phyloP scores from a whole-genome alignment of 2,329 filamentous ascomycete genomes.

The Elsinoe australis region DNA sequence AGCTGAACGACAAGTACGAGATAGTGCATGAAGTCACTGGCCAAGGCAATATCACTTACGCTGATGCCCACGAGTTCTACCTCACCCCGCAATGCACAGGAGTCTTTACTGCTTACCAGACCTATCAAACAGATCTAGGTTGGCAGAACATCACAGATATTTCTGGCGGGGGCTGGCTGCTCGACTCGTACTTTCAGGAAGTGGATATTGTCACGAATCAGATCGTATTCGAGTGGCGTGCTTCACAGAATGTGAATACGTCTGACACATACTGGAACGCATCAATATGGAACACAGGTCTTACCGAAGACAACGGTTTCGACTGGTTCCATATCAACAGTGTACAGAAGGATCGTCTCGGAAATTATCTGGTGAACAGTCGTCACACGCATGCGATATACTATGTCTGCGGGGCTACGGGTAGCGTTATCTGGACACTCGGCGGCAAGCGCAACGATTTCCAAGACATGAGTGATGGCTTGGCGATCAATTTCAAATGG shows the following conservation, averaged over 20 bases:
- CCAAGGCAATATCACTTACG: slow-evolving; percentile 33
- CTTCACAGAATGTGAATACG: slow-evolving; percentile 34
- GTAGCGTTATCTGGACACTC: slow-evolving; percentile 45
- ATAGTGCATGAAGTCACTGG: slow-evolving; percentile 26
- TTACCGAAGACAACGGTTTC: not conserved
- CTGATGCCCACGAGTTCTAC: slow-evolving; percentile 39
- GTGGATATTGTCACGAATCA: slow-evolving; percentile 36
- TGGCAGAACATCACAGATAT: slow-evolving; percentile 7
- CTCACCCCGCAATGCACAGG: slow-evolving; percentile 31
- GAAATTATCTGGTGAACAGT: slow-evolving; percentile 48
- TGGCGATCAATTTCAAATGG: slow-evolving; percentile 22
- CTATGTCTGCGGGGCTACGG: slow-evolving; percentile 40
- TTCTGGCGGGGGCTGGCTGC: slow-evolving; percentile 22
- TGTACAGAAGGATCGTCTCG: slow-evolving; percentile 42
- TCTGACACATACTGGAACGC: slow-evolving; percentile 10
- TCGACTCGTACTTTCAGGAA: slow-evolving; percentile 39
- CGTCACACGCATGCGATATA: slow-evolving; percentile 42
- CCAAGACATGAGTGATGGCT: slow-evolving; percentile 21
- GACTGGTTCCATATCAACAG: slow-evolving; percentile 51
- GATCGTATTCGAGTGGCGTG: slow-evolving; percentile 39
- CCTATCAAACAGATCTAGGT: not conserved
- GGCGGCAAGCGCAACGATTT: slow-evolving; percentile 24
- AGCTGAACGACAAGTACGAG: slow-evolving; percentile 20
- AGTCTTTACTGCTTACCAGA: slow-evolving; percentile 16
- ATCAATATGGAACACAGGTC: not conserved